A percentile compares a stretch with the other conserved stretches of the same genome.
Conservation (phyloP, 2,329 filamentous ascomycete genomes). For the Aspergillus aculeatinus region DNA sequence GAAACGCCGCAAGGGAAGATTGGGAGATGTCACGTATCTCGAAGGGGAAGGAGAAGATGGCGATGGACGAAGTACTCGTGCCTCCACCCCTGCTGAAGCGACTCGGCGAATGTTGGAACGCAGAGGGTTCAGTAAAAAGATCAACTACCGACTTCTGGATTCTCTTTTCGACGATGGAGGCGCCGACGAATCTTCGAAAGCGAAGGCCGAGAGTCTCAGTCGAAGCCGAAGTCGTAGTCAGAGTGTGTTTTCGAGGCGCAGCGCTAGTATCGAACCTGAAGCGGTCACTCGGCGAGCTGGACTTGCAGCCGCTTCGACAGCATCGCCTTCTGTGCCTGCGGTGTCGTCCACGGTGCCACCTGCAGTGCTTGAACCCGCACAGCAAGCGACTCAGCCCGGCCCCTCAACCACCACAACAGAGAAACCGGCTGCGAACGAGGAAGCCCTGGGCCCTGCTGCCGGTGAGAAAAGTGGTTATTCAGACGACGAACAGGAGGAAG, state of each 20-base stretch:
- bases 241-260: constrained; percentile 33
- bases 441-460: constrained; percentile 25
- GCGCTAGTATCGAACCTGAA: constrained; percentile 29
- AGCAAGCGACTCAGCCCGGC: constrained; percentile 5
- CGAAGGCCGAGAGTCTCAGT: constrained; percentile 30
- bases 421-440: constrained; percentile 21
- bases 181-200: constrained; percentile 26
- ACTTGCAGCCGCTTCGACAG: constrained; percentile 15
- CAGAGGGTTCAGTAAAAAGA: constrained; percentile 68
- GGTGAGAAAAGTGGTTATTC: constrained; percentile 12
- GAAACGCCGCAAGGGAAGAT: constrained; percentile 49
- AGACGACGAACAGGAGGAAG: constrained; percentile 24
- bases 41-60: constrained; percentile 54
- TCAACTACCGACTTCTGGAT: constrained; percentile 60
- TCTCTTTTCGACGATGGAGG: constrained; percentile 42
- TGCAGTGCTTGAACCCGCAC: constrained; percentile 3
- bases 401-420: constrained; percentile 12
- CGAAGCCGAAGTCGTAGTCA: constrained; percentile 37
- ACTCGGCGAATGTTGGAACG: constrained; percentile 67
- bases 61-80: constrained; percentile 65
- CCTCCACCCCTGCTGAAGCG: constrained; percentile 67
- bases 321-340: constrained; percentile 15
- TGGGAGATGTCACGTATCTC: constrained; percentile 49
- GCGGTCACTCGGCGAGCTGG: constrained; percentile 18
- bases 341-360: constrained; percentile 4